A percentile compares a stretch with the other conserved stretches of the same genome.
Conservation (phyloP, 1,284 basidiomycete genomes). For the Leccinum griseonigrum region DNA sequence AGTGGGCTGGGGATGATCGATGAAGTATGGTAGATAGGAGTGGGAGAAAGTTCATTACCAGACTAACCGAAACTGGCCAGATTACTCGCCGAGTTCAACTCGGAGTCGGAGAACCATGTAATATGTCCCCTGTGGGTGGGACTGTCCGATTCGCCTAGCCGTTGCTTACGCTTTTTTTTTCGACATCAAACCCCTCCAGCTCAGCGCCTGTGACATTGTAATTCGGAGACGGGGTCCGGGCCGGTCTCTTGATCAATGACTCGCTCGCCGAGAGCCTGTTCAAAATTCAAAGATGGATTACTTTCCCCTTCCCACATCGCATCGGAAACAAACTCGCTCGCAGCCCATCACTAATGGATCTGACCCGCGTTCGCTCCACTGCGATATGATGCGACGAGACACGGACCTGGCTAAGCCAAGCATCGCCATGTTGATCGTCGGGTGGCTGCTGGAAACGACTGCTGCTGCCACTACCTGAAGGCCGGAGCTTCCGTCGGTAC, state of each 20-base stretch:
- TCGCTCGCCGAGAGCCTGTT: background rate
- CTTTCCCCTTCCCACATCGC: background rate
- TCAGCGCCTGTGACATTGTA: background rate
- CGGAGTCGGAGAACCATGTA: background rate
- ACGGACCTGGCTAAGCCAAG: background rate
- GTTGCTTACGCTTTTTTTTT: background rate
- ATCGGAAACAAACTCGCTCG: background rate
- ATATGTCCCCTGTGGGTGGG: background rate
- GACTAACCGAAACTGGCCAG: background rate
- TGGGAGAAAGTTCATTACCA: background rate
- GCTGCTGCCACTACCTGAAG: background rate
- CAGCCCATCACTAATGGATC: background rate
- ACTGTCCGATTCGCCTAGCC: background rate
- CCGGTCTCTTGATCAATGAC: background rate
- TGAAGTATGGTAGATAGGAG: background rate
- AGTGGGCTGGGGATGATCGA: background rate
- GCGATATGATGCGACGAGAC: background rate
- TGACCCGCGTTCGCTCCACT: background rate
- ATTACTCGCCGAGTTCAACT: background rate
- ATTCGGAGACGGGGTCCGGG: background rate
- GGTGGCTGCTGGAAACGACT: background rate
- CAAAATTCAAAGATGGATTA: background rate
- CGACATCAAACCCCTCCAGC: background rate
- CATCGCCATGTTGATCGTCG: background rate
- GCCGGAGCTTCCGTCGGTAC: background rate